Conservation (phyloP, 148 eudicot species). For the Rhododendron ovatum region DNA sequence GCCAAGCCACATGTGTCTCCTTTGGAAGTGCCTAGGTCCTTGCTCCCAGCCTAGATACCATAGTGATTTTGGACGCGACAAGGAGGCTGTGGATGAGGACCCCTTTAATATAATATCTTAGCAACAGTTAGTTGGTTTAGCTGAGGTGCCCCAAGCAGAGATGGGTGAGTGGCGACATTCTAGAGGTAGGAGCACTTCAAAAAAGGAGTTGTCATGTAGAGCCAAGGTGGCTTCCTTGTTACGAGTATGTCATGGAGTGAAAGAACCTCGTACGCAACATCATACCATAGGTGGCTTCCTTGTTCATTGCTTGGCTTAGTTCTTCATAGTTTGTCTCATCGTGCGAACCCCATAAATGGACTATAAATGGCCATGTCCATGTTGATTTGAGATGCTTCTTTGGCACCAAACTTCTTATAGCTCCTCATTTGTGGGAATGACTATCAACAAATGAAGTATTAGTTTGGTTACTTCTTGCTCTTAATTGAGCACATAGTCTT, state of each 20-base stretch:
- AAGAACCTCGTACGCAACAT: neutral
- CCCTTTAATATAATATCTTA: neutral
- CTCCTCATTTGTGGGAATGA: neutral
- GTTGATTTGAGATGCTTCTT: neutral
- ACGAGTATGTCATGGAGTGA: neutral
- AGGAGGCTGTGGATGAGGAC: neutral
- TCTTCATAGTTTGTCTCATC: neutral
- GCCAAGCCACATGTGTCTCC: too few species aligned
- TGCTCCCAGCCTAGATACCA: too few species aligned
- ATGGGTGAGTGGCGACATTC: neutral
- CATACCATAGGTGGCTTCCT: neutral
- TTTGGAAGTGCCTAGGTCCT: too few species aligned
- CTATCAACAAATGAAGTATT: neutral
- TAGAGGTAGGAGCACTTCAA: neutral
- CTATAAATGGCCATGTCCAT: neutral
- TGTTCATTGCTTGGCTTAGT: neutral
- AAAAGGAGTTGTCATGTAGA: neutral
- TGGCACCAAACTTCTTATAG: neutral
- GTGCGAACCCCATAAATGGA: neutral
- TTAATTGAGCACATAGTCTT: neutral
- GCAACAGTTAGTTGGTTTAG: neutral
- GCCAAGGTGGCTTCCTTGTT: neutral
- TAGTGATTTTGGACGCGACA: too few species aligned
- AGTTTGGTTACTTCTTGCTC: neutral
- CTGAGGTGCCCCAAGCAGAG: neutral